Evolutionary conservation across 1,284 basidiomycete species (phyloP).

Genomic region (Trametes hirsuta): DNA sequence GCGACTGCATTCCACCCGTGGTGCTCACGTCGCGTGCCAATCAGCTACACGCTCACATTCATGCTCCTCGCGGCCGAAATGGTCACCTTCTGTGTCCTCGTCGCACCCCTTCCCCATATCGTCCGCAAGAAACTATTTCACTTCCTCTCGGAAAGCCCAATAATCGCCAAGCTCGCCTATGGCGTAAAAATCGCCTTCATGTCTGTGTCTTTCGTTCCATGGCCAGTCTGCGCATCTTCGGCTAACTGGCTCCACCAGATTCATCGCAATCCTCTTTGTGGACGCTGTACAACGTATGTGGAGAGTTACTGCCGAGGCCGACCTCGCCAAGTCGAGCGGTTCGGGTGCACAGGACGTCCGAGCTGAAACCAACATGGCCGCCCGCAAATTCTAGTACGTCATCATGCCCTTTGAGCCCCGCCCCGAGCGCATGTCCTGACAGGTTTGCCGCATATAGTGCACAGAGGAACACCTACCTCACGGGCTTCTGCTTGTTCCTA

Average conservation of each 20-base stretch:
- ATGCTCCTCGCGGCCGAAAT: slow-evolving; percentile 79
- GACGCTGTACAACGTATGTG: slow-evolving; percentile 95
- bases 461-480: slow-evolving; percentile 87
- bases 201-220: slow-evolving; percentile 45
- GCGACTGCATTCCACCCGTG: background rate
- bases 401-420: background rate
- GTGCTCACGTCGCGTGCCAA: slow-evolving; percentile 9
- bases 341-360: slow-evolving; percentile 65
- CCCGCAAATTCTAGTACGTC: slow-evolving; percentile 91
- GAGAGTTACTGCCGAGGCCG: slow-evolving; percentile 78
- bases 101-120: slow-evolving; percentile 78
- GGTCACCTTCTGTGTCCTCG: slow-evolving; percentile 74
- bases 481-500: slow-evolving; percentile 92
- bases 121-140: slow-evolving; percentile 73
- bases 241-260: slow-evolving; percentile 50
- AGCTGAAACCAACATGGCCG: slow-evolving; percentile 84
- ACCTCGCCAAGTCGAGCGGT: slow-evolving; percentile 66
- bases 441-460: slow-evolving; percentile 48
- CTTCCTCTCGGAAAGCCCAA: slow-evolving; percentile 72
- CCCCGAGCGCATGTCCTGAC: background rate
- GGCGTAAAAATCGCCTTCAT: slow-evolving; percentile 94
- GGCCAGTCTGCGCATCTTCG: background rate
- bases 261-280: slow-evolving; percentile 84
- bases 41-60: slow-evolving; percentile 77
- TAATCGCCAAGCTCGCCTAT: slow-evolving; percentile 78